Evolutionary conservation across 2,329 filamentous ascomycete genomes (phyloP), one percentile per base, ranked within the genome.

Genomic region (Pseudopithomyces maydicus): DNA sequence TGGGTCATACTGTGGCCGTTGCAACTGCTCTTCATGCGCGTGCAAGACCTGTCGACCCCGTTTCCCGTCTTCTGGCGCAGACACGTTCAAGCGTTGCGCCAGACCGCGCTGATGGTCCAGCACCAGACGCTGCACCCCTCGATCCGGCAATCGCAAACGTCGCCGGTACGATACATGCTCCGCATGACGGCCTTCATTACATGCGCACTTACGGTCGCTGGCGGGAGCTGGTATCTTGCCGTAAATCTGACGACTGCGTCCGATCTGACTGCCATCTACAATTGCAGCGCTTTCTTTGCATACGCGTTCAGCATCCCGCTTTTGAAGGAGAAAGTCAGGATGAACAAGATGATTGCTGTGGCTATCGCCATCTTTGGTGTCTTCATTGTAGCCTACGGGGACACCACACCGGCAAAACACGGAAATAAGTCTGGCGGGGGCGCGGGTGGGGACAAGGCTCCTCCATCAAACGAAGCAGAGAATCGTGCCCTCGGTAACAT

Each of bases 261-360:
- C 64, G 95, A 99, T 76, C 79, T 99, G 67, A 99, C 95, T 0
- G 95, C 95, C 52, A 99, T 99, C 68, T 99, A 99, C 84, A 99
- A 99, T 79, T 99, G 95, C 82, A 96, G 91, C 52, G 94, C 95
- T 56, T 99, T 99, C 78, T 99, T 99, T 75, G 95, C 95, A 47
- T 99, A 99, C 73, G 94, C 91, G 12, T 99, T 99, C 74, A 96
- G 91, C 44, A 92, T 99, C 43, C 92, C 93, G 1, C 78, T 99
- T 17, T 82, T 99, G 2, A 88, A 90, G 55, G 95, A 99, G 76
- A 91, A 90, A 64, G 79, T 97, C 12, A 88, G 91, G 20, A 78
- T 89, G 36, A 91, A 91, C 78, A 99, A 99, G 80, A 88, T 92
- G 26, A 74, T 96, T 49, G 91, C 94, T 3, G 95, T 99, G 1